These are phyloP conservation scores for Colletotrichum lupini DNA, from an alignment of 2,329 filamentous ascomycete genomes.

Conservation along the genomic window DNA sequence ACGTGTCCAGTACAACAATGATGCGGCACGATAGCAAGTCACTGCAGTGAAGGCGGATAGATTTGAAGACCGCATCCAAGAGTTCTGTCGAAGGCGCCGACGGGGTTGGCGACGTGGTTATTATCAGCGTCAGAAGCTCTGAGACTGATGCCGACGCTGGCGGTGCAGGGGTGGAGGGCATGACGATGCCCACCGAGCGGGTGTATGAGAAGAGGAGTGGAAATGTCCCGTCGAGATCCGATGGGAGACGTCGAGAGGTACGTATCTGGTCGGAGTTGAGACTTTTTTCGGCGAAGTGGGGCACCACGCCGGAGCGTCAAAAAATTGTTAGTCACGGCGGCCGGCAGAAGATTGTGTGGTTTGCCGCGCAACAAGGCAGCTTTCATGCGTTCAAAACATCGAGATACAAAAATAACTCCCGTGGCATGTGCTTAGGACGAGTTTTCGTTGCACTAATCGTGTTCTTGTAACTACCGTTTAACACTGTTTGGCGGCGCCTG, in stretches of 20 bases:
- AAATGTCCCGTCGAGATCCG: neutral
- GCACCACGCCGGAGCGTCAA: neutral
- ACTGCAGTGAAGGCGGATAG: conserved; percentile 56
- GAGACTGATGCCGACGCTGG: neutral
- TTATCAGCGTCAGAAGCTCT: conserved; percentile 54
- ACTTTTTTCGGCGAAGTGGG: conserved; percentile 3
- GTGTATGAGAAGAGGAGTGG: neutral
- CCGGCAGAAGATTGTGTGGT: neutral
- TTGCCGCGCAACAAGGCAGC: neutral
- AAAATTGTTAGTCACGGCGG: neutral
- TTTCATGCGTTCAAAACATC: neutral
- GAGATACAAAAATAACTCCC: neutral
- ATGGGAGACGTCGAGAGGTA: neutral
- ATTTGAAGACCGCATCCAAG: conserved; percentile 56
- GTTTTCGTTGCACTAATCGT: no score
- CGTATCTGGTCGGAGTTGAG: conserved; percentile 10
- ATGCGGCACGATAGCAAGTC: conserved; percentile 54
- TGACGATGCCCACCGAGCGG: neutral
- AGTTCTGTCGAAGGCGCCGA: conserved; percentile 65
- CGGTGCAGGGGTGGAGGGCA: neutral
- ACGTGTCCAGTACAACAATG: conserved; percentile 64
- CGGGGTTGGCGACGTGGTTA: conserved; percentile 67
- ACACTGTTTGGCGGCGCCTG: neutral
- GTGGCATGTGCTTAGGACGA: neutral
- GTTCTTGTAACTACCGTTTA: no score